Evolutionary conservation across 768 basidiomycete species (phyloP).

Genomic region (Kwoniella mangroviensis): DNA sequence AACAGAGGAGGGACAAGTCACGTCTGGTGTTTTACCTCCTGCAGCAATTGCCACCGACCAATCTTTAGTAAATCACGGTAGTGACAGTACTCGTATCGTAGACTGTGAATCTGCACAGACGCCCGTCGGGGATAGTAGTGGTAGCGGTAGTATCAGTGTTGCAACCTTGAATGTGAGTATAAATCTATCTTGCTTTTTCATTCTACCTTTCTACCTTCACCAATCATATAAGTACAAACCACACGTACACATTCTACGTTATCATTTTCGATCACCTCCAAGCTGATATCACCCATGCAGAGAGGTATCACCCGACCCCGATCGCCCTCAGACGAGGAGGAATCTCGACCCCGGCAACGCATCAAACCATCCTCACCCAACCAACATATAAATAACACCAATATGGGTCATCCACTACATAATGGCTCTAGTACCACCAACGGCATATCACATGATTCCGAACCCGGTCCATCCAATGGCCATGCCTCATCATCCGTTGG

Average conservation of each 20-base stretch:
- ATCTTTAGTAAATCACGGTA: not conserved
- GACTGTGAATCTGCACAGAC: not conserved
- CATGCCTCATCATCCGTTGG: slow-evolving; percentile 9
- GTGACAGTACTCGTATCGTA: not conserved
- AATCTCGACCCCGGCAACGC: slow-evolving; percentile 22
- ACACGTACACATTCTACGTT: not conserved
- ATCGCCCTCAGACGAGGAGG: slow-evolving; percentile 31
- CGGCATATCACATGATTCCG: slow-evolving; percentile 2
- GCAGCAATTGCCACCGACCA: slow-evolving; percentile 14
- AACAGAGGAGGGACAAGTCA: slow-evolving; percentile 1
- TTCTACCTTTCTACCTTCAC: not conserved
- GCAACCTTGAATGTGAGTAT: slow-evolving; percentile 16
- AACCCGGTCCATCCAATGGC: slow-evolving; percentile 30
- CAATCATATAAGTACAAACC: no score
- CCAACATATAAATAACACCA: slow-evolving; percentile 2
- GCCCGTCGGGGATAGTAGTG: slow-evolving; percentile 2
- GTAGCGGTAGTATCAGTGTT: not conserved
- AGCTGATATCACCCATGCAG: slow-evolving; percentile 33
- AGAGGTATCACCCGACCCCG: slow-evolving; percentile 36
- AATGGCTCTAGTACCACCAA: slow-evolving; percentile 20
- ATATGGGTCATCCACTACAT: slow-evolving; percentile 32
- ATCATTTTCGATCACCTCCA: no score
- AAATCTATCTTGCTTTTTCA: not conserved
- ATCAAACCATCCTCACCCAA: slow-evolving; percentile 14
- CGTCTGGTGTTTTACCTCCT: not conserved